phyloP scores from a whole-genome alignment of 192 early-diverging fungal species.

The Coemansia reversa region DNA sequence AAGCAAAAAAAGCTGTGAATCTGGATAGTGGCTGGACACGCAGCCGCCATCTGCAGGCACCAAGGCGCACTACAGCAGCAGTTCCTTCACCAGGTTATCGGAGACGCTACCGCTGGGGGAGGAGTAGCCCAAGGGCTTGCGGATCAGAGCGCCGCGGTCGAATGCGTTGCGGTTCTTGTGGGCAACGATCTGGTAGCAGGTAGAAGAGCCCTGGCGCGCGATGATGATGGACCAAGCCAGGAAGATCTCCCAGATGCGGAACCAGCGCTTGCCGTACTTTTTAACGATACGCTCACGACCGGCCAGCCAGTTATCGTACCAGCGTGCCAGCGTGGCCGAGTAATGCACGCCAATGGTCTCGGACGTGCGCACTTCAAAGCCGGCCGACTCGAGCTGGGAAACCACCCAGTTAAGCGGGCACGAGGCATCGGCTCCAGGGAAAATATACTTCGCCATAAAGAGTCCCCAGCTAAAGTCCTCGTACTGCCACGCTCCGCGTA shows the following conservation, averaged over 20 bases:
- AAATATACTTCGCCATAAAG: conserved; percentile 99
- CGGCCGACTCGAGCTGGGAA: conserved; percentile 87
- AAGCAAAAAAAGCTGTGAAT: neutral
- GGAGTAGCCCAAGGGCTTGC: conserved; percentile 31
- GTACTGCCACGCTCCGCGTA: conserved; percentile 79
- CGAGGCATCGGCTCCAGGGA: conserved; percentile 98
- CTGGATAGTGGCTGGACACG: no score
- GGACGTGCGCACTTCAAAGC: conserved; percentile 86
- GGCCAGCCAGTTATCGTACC: conserved; percentile 98
- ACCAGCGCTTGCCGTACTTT: conserved; percentile 89
- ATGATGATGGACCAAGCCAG: conserved; percentile 95
- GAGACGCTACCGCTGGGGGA: conserved; percentile 26
- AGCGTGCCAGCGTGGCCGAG: conserved; percentile 90
- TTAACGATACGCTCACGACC: conserved; percentile 83
- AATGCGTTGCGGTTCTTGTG: conserved; percentile 98
- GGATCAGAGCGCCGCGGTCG: conserved; percentile 74
- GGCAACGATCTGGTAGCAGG: conserved; percentile 92
- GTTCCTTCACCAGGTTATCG: no score
- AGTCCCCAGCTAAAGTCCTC: conserved; percentile 88
- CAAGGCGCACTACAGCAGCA: no score
- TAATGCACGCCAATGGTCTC: conserved; percentile 98
- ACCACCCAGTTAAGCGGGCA: conserved; percentile 94
- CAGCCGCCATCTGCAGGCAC: no score
- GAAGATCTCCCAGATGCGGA: conserved; percentile 98
- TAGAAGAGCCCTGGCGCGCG: conserved; percentile 94